phyloP scores from a whole-genome alignment of 257 asterid genomes.

The Solanum ossicruentum region DNA sequence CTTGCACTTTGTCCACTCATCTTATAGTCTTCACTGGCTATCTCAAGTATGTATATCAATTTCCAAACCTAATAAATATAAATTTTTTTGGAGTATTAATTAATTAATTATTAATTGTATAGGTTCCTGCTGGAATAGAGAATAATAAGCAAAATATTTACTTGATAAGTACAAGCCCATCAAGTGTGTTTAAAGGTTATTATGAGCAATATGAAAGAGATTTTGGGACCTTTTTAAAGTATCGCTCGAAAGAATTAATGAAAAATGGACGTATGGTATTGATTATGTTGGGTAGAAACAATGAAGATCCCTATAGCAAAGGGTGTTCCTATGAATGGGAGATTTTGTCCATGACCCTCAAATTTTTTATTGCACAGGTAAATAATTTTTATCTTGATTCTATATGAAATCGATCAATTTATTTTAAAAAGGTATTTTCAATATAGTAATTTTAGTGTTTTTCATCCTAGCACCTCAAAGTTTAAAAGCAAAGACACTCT shows the following conservation, averaged over 20 bases:
- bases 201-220: slow-evolving; percentile 38
- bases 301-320: slow-evolving; percentile 22
- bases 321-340: slow-evolving; percentile 42
- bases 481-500: too few relatives aligned
- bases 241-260: slow-evolving; percentile 39
- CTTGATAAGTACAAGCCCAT: slow-evolving; percentile 26
- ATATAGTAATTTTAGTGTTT: too few relatives aligned
- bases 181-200: slow-evolving; percentile 28
- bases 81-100: too few relatives aligned
- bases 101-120: not conserved
- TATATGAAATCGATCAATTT: too few relatives aligned
- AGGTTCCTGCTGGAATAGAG: slow-evolving; percentile 31
- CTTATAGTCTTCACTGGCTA: slow-evolving; percentile 54
- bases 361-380: slow-evolving; percentile 37
- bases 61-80: not conserved
- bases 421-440: too few relatives aligned
- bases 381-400: too few relatives aligned
- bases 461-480: too few relatives aligned
- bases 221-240: slow-evolving; percentile 29
- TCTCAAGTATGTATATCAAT: slow-evolving; percentile 17
- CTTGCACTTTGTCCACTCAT: slow-evolving; percentile 55
- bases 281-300: slow-evolving; percentile 38
- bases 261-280: slow-evolving; percentile 41
- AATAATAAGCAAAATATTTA: slow-evolving; percentile 30
- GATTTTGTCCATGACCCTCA: slow-evolving; percentile 31